Base-by-base conservation (phyloP, 2,329 filamentous ascomycete genomes). In the Penicillium hesseltinei region DNA sequence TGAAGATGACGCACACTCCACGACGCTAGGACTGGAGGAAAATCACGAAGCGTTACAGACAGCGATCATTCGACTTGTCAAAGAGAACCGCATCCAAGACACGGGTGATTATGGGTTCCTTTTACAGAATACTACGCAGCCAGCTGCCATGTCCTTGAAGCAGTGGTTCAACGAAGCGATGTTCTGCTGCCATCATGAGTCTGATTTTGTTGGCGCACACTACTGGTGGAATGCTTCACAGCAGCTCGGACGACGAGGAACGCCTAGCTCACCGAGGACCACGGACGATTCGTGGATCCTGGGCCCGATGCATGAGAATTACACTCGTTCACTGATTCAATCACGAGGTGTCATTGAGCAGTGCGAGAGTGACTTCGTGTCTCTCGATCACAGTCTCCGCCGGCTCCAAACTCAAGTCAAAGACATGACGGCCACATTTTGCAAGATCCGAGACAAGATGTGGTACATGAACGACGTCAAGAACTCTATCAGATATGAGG, bases 391-490 rank as follows among this genome's bases (percentile, higher is more conserved):
- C 65, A 91, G 88, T 25, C 87, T 93, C 67, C 89, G 91, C 67
- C 84, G 89, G 3, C 87, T 92, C 47, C 90, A 93, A 66, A 83
- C 82, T 3, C 82, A 86, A 13, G 87, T 92, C 36, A 88, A 91
- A 40, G 81, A 85, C 5, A 90, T 91, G 84, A 89, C 91, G 81
- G 81, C 82, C 57, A 85, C 85, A 5, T 81, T 94, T 38, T 85
- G 87, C 56, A 87, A 88, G 23, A 81, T 97, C 39, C 86, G 94
- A 42, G 90, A 96, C 72, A 97, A 97, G 80, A 96, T 97, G 90
- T 99, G 94, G 94, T 99, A 96, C 72, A 90, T 94, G 59, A 93
- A 90, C 1, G 92, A 97, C 72, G 92, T 97, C 29, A 88, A 91
- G 61, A 92, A 93, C 67, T 97, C 94, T 4, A 89, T 87, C 48